Evolutionary conservation across 2,329 filamentous ascomycete genomes (phyloP).

Genomic region (Chaetomiaceae sp.): DNA sequence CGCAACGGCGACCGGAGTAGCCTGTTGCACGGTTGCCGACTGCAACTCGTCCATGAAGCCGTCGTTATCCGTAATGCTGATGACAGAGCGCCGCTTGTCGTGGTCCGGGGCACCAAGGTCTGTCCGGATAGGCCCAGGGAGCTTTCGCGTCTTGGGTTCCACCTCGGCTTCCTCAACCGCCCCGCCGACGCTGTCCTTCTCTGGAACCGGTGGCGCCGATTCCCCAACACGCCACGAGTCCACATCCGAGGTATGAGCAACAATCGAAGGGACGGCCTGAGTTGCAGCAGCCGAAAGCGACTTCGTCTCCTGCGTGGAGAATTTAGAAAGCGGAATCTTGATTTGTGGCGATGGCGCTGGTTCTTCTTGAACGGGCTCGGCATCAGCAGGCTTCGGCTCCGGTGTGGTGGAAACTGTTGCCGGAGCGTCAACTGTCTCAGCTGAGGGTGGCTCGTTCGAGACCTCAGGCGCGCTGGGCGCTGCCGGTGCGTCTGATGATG

Average conservation of each 20-base stretch:
- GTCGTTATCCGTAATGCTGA: constrained; percentile 65
- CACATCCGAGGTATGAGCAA: constrained; percentile 15
- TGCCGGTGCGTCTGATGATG: neutral
- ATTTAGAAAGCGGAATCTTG: constrained; percentile 40
- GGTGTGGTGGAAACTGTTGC: neutral
- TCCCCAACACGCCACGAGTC: constrained; percentile 10
- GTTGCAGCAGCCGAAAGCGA: constrained; percentile 25
- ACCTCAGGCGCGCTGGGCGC: neutral
- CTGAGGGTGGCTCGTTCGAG: neutral
- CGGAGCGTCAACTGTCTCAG: neutral
- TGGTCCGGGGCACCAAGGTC: constrained; percentile 37
- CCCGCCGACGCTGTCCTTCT: constrained; percentile 20
- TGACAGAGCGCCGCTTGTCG: constrained; percentile 34
- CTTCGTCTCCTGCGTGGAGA: constrained; percentile 38
- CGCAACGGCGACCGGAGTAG: constrained; percentile 71
- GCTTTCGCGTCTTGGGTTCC: constrained; percentile 34
- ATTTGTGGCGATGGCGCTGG: constrained; percentile 23
- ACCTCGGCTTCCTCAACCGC: constrained; percentile 27
- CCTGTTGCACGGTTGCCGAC: constrained; percentile 75
- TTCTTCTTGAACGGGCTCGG: constrained; percentile 10
- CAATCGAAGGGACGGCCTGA: constrained; percentile 16
- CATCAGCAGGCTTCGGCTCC: neutral
- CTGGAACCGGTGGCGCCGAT: constrained; percentile 9
- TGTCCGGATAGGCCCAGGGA: constrained; percentile 54
- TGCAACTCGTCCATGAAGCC: constrained; percentile 81